Evolutionary conservation across 345 rosid genomes (phyloP), one percentile per base, ranked within the genome.

Genomic region (Angophora floribunda): DNA sequence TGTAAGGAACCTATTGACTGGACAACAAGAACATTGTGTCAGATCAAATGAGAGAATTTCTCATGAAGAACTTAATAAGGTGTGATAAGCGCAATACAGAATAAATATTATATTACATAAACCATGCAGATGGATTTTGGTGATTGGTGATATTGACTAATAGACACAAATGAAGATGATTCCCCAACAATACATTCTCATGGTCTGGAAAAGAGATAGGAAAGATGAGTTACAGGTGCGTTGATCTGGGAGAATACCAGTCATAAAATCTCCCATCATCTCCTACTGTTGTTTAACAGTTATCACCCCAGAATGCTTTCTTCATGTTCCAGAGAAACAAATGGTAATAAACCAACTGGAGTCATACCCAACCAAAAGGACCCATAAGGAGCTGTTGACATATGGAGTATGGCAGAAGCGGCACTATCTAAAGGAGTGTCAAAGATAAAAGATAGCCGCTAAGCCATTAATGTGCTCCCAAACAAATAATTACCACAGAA

Each of bases 1-100:
- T 97, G 99, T 65, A 96, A 91, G 88, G 99, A 97, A 36, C 99
- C 99, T 86, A 97, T 97, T 26, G 98, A 93, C 99, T 96, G 95
- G 78, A 36, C 90, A 90, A 89, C 49, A 86, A 87, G 89, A 52
- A 47, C 45, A 87, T 9, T 79, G 22, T 3, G 86, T 55, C 90
- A 92, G 87, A 55, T 52, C 52, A 86, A 17, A 30, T 57, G 13
- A 51, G 51, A 30, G 75, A 87, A 26, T 50, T 41, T 55, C 44
- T 36, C 13, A 70, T 19, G 7, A 5, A 19, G 82, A 70, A 70
- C 80, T 36, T 70, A 36, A 17, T 45, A 36, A 19, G 44, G 47
- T 2, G 49, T 36, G 47, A 70, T 75, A 17, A 75, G 82, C 26
- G 7, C 26, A 36, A 75, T 36, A 36, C 49, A 36, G 1, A 17